Evolutionary conservation across 371 early-diverging fungal genomes (phyloP), one percentile per base, ranked within the genome.

Genomic region (Smittium mucronatum): DNA sequence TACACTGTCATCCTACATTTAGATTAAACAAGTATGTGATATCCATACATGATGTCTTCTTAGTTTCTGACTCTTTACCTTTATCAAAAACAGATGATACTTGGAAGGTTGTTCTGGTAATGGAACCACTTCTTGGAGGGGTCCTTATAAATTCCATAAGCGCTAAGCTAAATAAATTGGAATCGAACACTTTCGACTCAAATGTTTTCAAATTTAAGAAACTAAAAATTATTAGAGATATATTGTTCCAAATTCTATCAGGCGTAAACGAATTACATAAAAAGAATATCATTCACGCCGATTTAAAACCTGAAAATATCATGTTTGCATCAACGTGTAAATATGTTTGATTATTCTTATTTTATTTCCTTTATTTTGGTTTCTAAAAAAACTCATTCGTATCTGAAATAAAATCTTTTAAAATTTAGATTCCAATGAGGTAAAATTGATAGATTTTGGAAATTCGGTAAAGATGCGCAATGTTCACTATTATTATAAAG

Each of bases 381-480:
- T n/a, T n/a, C n/a, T n/a, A n/a, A n/a, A n/a, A n/a, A n/a, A n/a
- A n/a, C n/a, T n/a, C n/a, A n/a, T n/a, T n/a, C n/a, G n/a, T n/a
- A n/a, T n/a, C n/a, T n/a, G n/a, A n/a, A n/a, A n/a, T n/a, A n/a
- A n/a, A n/a, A n/a, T n/a, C n/a, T n/a, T n/a, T n/a, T n/a, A n/a
- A 63, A 16, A 16, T 34, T 70, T 47, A 66, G 64, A 64, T 26
- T 33, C 73, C 2, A 32, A 72, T 66, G 68, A 66, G 8, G 69
- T 75, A 33, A 76, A 77, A 57, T 58, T 79, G 25, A 76, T 80
- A 58, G 80, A 80, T 36, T 80, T 80, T 70, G 80, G 80, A 47
- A 80, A 78, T 47, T 73, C 76, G 0, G 74, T 78, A 15, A 63
- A 74, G 68, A 75, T 71, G 25, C 66, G 69, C 17, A 73, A 75